Conservation (phyloP, 345 rosid species). For the Anacardium occidentale region DNA sequence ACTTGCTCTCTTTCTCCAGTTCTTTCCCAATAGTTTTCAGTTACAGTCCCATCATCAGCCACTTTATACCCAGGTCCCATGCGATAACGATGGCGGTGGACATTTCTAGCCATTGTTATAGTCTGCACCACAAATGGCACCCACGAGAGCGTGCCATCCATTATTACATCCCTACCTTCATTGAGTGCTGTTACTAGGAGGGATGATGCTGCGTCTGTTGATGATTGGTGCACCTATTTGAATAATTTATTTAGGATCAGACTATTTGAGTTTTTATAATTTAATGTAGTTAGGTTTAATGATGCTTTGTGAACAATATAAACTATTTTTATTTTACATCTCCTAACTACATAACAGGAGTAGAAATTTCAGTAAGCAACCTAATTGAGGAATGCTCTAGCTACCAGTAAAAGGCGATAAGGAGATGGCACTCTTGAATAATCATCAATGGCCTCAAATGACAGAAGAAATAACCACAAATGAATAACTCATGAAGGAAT, state of each 20-base stretch:
- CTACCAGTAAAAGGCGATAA: background rate
- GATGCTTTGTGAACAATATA: background rate
- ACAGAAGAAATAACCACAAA: background rate
- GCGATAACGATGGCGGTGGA: constrained; percentile 74
- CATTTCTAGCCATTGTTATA: constrained; percentile 82
- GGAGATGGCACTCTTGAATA: background rate
- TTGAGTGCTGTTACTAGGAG: constrained; percentile 86
- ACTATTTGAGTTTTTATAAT: background rate
- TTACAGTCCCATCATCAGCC: constrained; percentile 56
- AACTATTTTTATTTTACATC: background rate
- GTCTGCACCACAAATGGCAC: constrained; percentile 87
- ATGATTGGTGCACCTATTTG: constrained; percentile 89
- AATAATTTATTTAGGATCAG: background rate
- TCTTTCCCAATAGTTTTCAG: constrained; percentile 82
- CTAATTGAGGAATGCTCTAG: background rate
- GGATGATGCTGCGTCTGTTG: constrained; percentile 92
- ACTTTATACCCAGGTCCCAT: constrained; percentile 85
- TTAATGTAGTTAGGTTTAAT: background rate
- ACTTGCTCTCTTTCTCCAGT: constrained; percentile 54
- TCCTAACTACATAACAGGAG: background rate
- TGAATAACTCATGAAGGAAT: background rate
- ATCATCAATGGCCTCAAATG: background rate
- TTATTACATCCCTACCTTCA: constrained; percentile 90
- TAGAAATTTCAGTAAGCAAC: background rate
- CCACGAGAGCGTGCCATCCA: constrained; percentile 97